These are phyloP conservation scores for Dactylonectria macrodidyma DNA, from an alignment of 2,329 filamentous ascomycete genomes.

Conservation along the genomic window DNA sequence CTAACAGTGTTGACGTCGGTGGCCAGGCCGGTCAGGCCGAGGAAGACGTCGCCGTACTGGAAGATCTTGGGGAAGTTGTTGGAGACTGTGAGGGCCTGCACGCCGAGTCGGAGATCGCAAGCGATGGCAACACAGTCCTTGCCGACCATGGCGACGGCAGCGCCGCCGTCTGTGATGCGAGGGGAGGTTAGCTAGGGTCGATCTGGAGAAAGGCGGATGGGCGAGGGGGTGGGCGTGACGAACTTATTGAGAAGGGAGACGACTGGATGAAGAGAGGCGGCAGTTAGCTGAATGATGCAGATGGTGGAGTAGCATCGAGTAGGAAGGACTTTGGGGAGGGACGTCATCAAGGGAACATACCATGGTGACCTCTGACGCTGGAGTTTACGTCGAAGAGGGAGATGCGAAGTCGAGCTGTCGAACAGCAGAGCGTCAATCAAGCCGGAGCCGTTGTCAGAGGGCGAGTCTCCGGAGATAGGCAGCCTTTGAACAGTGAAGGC, in stretches of 20 bases:
- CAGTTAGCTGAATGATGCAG: slow-evolving; percentile 43
- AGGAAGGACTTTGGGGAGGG: too few relatives aligned
- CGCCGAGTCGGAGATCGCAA: slow-evolving; percentile 96
- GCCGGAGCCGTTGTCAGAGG: slow-evolving; percentile 15
- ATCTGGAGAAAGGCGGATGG: slow-evolving; percentile 16
- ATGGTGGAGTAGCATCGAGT: not conserved
- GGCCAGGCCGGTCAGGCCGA: slow-evolving; percentile 95
- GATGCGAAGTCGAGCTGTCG: slow-evolving; percentile 40
- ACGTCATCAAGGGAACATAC: slow-evolving; percentile 37
- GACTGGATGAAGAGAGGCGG: slow-evolving; percentile 68
- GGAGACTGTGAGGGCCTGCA: slow-evolving; percentile 96
- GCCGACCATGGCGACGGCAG: slow-evolving; percentile 98
- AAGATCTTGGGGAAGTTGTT: slow-evolving; percentile 99
- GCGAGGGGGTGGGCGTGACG: slow-evolving; percentile 48
- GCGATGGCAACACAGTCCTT: slow-evolving; percentile 99
- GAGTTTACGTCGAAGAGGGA: slow-evolving; percentile 34
- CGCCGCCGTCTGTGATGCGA: slow-evolving; percentile 78
- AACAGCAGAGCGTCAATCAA: slow-evolving; percentile 41
- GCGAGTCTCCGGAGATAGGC: not conserved
- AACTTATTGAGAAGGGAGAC: slow-evolving; percentile 97
- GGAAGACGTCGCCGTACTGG: slow-evolving; percentile 94
- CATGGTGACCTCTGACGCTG: slow-evolving; percentile 47
- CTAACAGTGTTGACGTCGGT: slow-evolving; percentile 96
- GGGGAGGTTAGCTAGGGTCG: slow-evolving; percentile 34
- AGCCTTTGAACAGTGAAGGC: slow-evolving; percentile 7